phyloP scores from a whole-genome alignment of 305 asterid genomes.

The Solanum hybrid region DNA sequence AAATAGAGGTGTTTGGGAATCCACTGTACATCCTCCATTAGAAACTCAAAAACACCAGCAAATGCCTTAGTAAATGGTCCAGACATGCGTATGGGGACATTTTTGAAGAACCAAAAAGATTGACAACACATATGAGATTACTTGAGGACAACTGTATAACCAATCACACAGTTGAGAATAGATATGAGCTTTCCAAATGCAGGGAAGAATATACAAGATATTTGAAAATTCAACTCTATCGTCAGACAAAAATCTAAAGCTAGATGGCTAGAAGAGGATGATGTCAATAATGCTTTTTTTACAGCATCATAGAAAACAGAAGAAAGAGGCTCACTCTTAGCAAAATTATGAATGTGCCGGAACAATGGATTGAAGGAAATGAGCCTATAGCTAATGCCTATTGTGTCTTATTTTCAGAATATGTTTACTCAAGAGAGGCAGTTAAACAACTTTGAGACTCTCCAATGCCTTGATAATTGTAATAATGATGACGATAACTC shows the following conservation, averaged over 20 bases:
- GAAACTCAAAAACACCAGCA: neutral
- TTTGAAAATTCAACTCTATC: neutral
- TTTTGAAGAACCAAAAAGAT: neutral
- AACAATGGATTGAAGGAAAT: neutral
- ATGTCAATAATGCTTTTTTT: neutral
- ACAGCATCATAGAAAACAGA: neutral
- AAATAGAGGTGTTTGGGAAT: neutral
- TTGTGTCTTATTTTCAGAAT: neutral
- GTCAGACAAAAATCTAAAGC: neutral
- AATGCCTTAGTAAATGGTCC: neutral
- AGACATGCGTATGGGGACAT: neutral
- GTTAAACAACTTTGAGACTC: neutral
- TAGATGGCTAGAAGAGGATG: neutral
- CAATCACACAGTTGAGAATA: neutral
- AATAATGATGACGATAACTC: neutral
- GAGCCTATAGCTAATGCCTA: neutral
- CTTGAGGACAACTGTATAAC: neutral
- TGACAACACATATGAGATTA: neutral
- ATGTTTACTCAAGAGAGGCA: neutral
- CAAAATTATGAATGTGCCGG: neutral
- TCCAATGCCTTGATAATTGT: neutral
- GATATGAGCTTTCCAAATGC: neutral
- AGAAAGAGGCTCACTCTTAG: neutral
- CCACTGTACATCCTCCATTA: neutral
- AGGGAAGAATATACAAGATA: neutral